Base-by-base conservation (phyloP, 257 asterid species). In the Handroanthus guayacan region DNA sequence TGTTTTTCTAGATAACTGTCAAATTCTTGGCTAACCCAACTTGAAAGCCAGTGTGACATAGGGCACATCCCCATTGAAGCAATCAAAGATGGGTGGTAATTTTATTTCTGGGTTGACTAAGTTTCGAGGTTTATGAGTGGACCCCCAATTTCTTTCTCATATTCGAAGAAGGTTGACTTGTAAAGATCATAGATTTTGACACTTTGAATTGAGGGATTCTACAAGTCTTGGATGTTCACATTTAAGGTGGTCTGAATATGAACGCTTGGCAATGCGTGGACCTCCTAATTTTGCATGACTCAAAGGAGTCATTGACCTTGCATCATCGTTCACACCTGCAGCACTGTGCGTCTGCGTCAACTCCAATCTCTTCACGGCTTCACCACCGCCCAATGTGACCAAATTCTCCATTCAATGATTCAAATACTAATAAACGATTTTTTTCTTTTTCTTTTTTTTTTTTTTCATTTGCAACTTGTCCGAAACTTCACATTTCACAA, bases 201-300 rank as follows among this genome's bases (percentile, higher is more conserved):
- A 47, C 41, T 70, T 10, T 5, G n/a, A 50, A 20, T 12, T 61
- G 5, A 13, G 9, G 18, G 55, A 8, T 65, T 44, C 55, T 43
- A 16, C 1, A 44, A 20, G 74, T 48, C 74, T 34, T 52, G 25
- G 57, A 47, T 61, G 74, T 72, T 79, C 79, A 76, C 78, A 79
- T 65, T 69, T 31, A 34, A 13, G 44, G 80, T 74, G 31, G 31
- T 25, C 31, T 25, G 31, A 25, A 25, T 25, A 63, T 79, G 80
- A 76, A 67, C 72, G 38, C 17, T 36, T 14, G 34, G 45, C n/a
- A 10, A 36, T 48, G 60, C 66, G 71, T 51, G 61, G 77, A 67
- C 72, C 60, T 37, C 39, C 16, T 10, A 10, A 18, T 39, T 47
- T 69, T 0, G 36, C 37, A 17, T 5, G 11, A 78, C 25, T 39